Evolutionary conservation across 768 basidiomycete species (phyloP).

Genomic region (Sporobolomyces pararoseus): DNA sequence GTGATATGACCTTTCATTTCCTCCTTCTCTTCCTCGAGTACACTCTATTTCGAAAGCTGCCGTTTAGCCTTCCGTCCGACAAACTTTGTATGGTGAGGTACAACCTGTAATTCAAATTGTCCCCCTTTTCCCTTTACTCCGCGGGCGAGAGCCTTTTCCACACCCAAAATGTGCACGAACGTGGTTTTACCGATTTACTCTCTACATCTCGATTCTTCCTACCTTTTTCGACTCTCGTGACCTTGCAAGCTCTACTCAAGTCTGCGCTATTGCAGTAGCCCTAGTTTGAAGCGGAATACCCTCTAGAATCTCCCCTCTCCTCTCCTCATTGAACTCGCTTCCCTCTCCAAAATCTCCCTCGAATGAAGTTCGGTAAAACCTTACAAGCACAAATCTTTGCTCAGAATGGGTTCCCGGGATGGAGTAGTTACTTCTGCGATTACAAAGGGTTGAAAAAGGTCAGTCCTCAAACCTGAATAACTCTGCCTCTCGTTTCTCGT

Average conservation of each 20-base stretch:
- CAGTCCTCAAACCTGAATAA: neutral
- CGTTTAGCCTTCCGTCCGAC: neutral
- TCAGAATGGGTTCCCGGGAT: slow-evolving; percentile 77
- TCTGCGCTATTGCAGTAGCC: neutral
- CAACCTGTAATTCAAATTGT: neutral
- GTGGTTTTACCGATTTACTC: neutral
- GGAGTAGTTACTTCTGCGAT: slow-evolving; percentile 91
- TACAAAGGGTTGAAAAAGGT: slow-evolving; percentile 87
- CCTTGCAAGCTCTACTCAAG: neutral
- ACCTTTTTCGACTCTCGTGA: neutral
- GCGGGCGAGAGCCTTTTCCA: no score
- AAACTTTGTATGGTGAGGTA: no score
- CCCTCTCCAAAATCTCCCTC: neutral
- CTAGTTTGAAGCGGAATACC: no score
- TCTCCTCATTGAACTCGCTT: neutral
- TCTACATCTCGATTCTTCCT: no score
- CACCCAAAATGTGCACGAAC: no score
- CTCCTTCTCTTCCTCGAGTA: neutral
- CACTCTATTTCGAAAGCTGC: neutral
- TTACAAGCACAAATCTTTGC: slow-evolving; percentile 68
- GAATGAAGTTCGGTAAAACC: slow-evolving; percentile 86
- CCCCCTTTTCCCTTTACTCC: neutral
- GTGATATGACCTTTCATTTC: no score
- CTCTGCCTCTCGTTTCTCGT: neutral
- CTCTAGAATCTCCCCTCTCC: neutral